A percentile compares a stretch with the other conserved stretches of the same genome.
Evolutionary conservation across 164 flowering plant species (phyloP).

Genomic region (Chimonanthus salicifolius): DNA sequence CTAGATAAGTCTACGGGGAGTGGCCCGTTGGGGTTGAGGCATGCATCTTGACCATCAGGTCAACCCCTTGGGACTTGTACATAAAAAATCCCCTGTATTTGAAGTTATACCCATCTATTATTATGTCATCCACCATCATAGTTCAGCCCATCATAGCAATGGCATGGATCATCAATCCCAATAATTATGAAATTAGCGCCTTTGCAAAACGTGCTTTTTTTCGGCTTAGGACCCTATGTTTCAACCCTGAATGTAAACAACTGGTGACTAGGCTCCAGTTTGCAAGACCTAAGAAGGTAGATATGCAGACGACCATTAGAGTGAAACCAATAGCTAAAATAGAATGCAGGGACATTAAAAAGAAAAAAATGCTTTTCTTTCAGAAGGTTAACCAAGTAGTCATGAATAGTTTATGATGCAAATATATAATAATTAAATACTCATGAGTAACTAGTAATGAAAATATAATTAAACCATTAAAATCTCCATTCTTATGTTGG

Average conservation of each 20-base stretch:
- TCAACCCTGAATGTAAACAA: not conserved
- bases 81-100: not conserved
- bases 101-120: not conserved
- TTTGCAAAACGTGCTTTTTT: not conserved
- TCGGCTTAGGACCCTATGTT: not conserved
- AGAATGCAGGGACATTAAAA: not conserved
- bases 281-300: not conserved
- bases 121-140: not conserved
- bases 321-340: not conserved
- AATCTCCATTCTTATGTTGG: not conserved
- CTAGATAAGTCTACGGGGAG: no score
- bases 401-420: no score
- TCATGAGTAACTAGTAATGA: not conserved
- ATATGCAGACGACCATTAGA: not conserved
- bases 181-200: not conserved
- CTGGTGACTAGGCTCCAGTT: not conserved
- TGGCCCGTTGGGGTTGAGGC: no score
- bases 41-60: no score
- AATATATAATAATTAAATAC: no score
- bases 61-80: no score
- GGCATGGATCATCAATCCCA: not conserved
- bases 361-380: not conserved
- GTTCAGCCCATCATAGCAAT: not conserved
- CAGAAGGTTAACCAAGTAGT: not conserved
- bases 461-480: not conserved